phyloP scores from a whole-genome alignment of 345 rosid species.

The Eucalyptus victrix region DNA sequence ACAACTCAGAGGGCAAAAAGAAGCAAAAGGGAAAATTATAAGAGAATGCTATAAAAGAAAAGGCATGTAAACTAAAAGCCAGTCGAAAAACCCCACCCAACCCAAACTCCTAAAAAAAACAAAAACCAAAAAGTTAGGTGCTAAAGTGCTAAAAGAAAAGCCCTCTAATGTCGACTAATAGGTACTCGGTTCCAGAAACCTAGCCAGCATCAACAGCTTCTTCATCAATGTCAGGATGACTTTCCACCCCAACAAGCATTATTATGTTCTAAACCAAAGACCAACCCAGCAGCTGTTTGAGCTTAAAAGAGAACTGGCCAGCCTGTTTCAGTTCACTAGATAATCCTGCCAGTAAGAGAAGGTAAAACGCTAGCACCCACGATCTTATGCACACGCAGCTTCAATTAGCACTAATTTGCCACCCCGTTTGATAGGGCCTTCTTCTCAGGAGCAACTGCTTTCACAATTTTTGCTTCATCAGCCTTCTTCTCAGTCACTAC shows the following conservation, averaged over 20 bases:
- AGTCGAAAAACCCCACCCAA: not conserved
- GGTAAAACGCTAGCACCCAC: not conserved
- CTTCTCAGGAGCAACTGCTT: not conserved
- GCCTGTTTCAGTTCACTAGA: not conserved
- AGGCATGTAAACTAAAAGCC: not conserved
- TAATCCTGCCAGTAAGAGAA: not conserved
- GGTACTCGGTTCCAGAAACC: not conserved
- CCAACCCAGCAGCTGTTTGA: not conserved
- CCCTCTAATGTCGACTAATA: not conserved
- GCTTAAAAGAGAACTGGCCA: not conserved
- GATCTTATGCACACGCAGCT: not conserved
- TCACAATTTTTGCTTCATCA: not conserved
- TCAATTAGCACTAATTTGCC: not conserved
- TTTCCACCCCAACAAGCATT: not conserved
- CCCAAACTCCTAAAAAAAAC: conserved; percentile 13
- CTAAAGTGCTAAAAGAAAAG: conserved; percentile 1
- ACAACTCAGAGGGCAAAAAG: not conserved
- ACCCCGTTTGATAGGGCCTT: not conserved
- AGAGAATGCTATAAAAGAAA: not conserved
- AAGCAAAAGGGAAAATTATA: not conserved
- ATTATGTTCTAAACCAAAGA: not conserved
- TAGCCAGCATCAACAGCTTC: not conserved
- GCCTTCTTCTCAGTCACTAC: not conserved
- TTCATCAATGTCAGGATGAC: not conserved
- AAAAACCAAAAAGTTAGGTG: conserved; percentile 10